phyloP scores from a whole-genome alignment of 2,329 filamentous ascomycete genomes.

The Mycogone perniciosa region DNA sequence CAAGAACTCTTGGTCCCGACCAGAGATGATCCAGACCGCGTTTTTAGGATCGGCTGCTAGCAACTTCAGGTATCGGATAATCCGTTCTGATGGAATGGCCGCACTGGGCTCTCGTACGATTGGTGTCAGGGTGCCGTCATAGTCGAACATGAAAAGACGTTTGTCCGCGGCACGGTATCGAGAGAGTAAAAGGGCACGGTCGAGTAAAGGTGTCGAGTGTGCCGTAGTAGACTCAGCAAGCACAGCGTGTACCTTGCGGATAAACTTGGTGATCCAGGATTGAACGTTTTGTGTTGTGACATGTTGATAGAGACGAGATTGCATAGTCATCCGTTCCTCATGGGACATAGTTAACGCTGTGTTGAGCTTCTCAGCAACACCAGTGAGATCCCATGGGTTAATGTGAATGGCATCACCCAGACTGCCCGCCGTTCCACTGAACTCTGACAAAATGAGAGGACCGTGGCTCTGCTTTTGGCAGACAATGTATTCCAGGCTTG shows the following conservation, averaged over 20 bases:
- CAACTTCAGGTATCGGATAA: conserved; percentile 72
- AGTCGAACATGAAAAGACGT: conserved; percentile 96
- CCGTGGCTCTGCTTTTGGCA: conserved; percentile 84
- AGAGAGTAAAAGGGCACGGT: conserved; percentile 63
- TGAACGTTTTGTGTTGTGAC: conserved; percentile 83
- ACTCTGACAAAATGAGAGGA: conserved; percentile 90
- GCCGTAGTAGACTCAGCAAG: conserved; percentile 69
- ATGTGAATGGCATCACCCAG: conserved; percentile 85
- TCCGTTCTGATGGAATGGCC: conserved; percentile 77
- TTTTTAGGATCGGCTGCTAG: conserved; percentile 77
- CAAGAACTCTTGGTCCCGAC: conserved; percentile 86
- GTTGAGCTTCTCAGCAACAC: conserved; percentile 79
- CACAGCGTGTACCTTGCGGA: conserved; percentile 73
- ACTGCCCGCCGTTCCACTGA: conserved; percentile 86
- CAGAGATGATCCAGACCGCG: conserved; percentile 96
- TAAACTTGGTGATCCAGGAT: conserved; percentile 73
- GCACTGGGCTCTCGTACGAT: conserved; percentile 89
- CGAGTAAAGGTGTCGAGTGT: conserved; percentile 73
- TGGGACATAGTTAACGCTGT: conserved; percentile 70
- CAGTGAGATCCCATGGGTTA: conserved; percentile 88
- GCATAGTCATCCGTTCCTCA: conserved; percentile 60
- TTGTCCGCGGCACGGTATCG: conserved; percentile 70
- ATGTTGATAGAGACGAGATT: conserved; percentile 70
- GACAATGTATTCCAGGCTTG: conserved; percentile 87
- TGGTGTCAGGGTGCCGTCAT: conserved; percentile 91